A percentile compares a stretch with the other conserved stretches of the same genome.
Evolutionary conservation across 2,329 filamentous ascomycete species (phyloP).

Genomic region (Aspergillus ibericus): DNA sequence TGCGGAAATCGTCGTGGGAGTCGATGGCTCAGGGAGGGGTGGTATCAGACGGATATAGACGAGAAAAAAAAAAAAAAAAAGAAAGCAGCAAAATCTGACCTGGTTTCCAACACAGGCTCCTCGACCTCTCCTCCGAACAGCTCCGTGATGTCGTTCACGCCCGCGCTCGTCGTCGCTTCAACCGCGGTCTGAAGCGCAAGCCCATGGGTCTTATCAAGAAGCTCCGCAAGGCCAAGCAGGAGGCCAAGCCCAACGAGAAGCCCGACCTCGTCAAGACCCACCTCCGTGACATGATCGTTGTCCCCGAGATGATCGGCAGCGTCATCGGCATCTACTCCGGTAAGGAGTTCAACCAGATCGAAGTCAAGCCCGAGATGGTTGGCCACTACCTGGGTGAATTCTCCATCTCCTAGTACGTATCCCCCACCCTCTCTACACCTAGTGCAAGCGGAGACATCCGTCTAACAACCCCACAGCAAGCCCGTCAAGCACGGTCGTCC

Average conservation of each 20-base stretch:
- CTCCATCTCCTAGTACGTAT: conserved; percentile 97
- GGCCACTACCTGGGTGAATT: conserved; percentile 99
- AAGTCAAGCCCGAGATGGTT: conserved; percentile 99
- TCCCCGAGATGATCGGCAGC: conserved; percentile 99
- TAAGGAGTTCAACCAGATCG: conserved; percentile 99
- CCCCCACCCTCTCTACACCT: too few relatives aligned
- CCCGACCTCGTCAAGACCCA: conserved; percentile 99
- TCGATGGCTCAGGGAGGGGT: conserved; percentile 6
- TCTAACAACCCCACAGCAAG: conserved; percentile 71
- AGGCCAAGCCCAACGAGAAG: conserved; percentile 99
- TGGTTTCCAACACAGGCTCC: conserved; percentile 66
- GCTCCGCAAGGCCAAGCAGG: conserved; percentile 99
- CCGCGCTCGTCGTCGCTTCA: conserved; percentile 97
- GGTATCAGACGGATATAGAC: not conserved
- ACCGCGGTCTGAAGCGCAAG: conserved; percentile 99
- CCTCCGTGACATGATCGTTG: conserved; percentile 99
- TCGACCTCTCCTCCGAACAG: conserved; percentile 97
- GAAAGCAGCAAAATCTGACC: conserved; percentile 24
- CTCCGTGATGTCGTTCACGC: conserved; percentile 99
- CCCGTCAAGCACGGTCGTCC: conserved; percentile 99
- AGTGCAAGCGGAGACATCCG: too few relatives aligned
- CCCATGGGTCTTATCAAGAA: conserved; percentile 99
- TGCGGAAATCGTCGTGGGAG: conserved; percentile 7
- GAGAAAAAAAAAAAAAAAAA: conserved; percentile 29
- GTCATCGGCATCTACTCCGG: conserved; percentile 99